A percentile compares a stretch with the other conserved stretches of the same genome.
phyloP scores from a whole-genome alignment of 805 yeast genomes.

The Wickerhamiella cacticola region DNA sequence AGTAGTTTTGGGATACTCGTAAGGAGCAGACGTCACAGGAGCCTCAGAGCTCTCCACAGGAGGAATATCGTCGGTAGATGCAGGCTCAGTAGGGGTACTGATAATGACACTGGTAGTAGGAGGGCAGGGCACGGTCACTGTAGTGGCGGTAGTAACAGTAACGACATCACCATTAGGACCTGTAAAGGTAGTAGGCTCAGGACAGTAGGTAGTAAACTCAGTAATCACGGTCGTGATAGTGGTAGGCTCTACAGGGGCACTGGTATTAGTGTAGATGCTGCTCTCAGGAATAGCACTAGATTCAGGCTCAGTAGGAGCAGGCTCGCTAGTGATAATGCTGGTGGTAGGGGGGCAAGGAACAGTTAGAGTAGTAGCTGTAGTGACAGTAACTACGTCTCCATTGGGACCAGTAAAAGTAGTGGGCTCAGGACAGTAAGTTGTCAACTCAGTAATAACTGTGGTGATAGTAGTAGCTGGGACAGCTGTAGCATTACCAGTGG shows the following conservation, averaged over 20 bases:
- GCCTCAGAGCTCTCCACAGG: not conserved
- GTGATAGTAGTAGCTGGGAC: not conserved
- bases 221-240: conserved; percentile 18
- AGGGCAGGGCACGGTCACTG: conserved; percentile 39
- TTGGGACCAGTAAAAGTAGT: too few relatives aligned
- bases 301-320: not conserved
- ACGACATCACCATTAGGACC: conserved; percentile 37
- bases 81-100: not conserved
- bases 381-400: conserved; percentile 31
- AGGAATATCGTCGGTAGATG: not conserved
- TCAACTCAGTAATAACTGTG: conserved; percentile 5
- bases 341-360: conserved; percentile 7
- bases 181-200: conserved; percentile 49
- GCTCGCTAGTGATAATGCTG: conserved; percentile 1
- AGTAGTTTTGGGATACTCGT: conserved; percentile 13
- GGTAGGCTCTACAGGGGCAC: not conserved
- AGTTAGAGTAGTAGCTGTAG: conserved; percentile 69
- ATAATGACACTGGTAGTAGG: conserved; percentile 5
- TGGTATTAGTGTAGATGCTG: not conserved
- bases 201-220: conserved; percentile 63
- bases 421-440: conserved; percentile 48
- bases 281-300: not conserved
- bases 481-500: not conserved
- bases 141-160: conserved; percentile 56
- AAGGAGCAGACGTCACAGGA: not conserved